Conservation (phyloP, 495 filamentous ascomycete species). For the Penicillium salamii region DNA sequence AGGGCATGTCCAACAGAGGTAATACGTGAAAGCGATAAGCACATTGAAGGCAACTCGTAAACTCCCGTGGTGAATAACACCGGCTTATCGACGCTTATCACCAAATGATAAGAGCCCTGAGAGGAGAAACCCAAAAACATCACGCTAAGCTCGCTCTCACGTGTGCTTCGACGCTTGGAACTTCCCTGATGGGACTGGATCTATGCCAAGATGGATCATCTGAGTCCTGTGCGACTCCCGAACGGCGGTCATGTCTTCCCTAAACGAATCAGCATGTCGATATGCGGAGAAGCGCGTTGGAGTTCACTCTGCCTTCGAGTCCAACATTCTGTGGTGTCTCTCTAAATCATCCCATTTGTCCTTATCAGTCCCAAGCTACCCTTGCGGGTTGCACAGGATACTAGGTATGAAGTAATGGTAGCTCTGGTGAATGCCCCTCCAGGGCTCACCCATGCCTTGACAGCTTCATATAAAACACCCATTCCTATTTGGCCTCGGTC, state of each 20-base stretch:
- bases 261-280: conserved; percentile 17
- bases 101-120: background rate
- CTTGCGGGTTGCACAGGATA: background rate
- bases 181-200: conserved; percentile 31
- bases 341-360: background rate
- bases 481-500: too few relatives aligned
- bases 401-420: too few relatives aligned
- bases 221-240: conserved; percentile 6
- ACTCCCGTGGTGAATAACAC: background rate
- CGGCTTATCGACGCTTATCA: conserved; percentile 4
- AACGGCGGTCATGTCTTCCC: background rate
- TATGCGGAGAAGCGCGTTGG: conserved; percentile 12
- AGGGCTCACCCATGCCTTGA: too few relatives aligned
- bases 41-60: background rate
- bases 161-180: conserved; percentile 25
- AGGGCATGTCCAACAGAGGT: conserved; percentile 2
- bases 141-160: background rate
- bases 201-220: conserved; percentile 23
- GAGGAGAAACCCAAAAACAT: background rate
- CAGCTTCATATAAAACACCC: too few relatives aligned
- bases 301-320: background rate
- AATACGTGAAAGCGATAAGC: too few relatives aligned
- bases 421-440: background rate
- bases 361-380: background rate
- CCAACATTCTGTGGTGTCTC: background rate